phyloP scores from a whole-genome alignment of 2,329 filamentous ascomycete species.

The Myriosclerotinia scirpicola region DNA sequence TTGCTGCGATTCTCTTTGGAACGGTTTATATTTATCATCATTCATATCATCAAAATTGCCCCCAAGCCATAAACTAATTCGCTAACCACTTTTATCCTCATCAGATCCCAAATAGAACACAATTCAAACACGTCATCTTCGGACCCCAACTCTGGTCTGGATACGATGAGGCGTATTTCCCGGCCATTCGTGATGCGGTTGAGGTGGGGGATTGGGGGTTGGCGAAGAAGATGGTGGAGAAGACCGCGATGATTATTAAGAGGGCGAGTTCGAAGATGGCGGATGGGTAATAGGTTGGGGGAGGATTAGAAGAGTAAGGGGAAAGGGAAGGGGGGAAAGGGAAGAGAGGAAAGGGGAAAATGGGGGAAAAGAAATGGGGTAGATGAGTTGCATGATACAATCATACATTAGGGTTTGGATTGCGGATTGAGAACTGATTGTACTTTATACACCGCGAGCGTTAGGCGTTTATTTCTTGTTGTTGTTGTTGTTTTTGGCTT shows the following conservation, averaged over 20 bases:
- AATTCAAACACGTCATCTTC: slow-evolving; percentile 92
- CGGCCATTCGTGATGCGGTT: slow-evolving; percentile 80
- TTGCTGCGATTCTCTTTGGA: neutral
- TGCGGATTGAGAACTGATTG: neutral
- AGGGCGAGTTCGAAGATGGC: slow-evolving; percentile 49
- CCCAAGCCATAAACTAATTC: neutral
- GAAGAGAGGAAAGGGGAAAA: neutral
- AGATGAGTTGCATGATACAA: neutral
- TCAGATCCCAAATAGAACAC: slow-evolving; percentile 79
- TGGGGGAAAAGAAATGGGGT: neutral
- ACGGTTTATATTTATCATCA: neutral
- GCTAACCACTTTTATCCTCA: neutral
- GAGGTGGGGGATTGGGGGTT: slow-evolving; percentile 67
- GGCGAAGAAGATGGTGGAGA: slow-evolving; percentile 67
- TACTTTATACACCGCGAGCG: neutral
- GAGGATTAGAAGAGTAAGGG: too few species aligned
- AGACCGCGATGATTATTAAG: slow-evolving; percentile 66
- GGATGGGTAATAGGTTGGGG: neutral
- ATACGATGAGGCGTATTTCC: slow-evolving; percentile 69
- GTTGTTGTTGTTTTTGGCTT: neutral
- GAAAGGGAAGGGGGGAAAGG: neutral
- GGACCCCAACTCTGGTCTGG: slow-evolving; percentile 78
- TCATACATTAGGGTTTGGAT: neutral
- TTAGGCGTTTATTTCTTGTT: neutral
- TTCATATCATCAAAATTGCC: neutral